Evolutionary conservation across 768 basidiomycete species (phyloP).

Genomic region (Collybia sordida): DNA sequence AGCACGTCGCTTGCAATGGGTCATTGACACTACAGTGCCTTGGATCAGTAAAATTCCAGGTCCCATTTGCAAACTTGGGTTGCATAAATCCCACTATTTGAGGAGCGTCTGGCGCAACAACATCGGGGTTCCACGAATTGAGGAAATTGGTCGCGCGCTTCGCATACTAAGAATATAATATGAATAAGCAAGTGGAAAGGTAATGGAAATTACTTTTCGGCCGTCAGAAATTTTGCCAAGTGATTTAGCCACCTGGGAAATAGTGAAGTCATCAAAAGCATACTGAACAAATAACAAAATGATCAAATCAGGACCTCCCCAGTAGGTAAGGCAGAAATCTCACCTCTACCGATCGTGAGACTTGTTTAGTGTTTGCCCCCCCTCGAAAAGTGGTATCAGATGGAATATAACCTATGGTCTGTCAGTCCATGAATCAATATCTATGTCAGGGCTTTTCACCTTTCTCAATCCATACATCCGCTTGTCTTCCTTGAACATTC

Average conservation of each 20-base stretch:
- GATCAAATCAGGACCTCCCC: too few relatives aligned
- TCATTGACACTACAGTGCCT: conserved; percentile 66
- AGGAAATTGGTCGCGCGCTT: conserved; percentile 53
- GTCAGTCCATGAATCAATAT: background rate
- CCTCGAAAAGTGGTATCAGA: conserved; percentile 41
- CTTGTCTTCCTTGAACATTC: conserved; percentile 62
- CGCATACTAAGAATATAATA: conserved; percentile 38
- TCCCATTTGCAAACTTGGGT: conserved; percentile 56
- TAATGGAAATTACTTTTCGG: conserved; percentile 37
- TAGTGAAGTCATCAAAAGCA: conserved; percentile 62
- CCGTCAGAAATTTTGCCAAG: conserved; percentile 51
- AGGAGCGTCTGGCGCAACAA: conserved; percentile 48
- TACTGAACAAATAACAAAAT: conserved; percentile 28
- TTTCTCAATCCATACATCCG: conserved; percentile 49
- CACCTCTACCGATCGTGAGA: conserved; percentile 62
- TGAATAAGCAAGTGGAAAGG: background rate
- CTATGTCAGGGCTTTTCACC: background rate
- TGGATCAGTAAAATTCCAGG: conserved; percentile 64
- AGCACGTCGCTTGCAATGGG: conserved; percentile 55
- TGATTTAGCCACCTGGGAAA: conserved; percentile 60
- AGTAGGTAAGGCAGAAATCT: conserved; percentile 1
- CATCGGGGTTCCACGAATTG: conserved; percentile 60
- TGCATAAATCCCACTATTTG: conserved; percentile 62
- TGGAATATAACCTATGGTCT: conserved; percentile 34
- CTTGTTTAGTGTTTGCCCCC: conserved; percentile 61